These are phyloP conservation scores for Tylopilus orsonianus DNA, from an alignment of 1,284 basidiomycete species.

Conservation along the genomic window DNA sequence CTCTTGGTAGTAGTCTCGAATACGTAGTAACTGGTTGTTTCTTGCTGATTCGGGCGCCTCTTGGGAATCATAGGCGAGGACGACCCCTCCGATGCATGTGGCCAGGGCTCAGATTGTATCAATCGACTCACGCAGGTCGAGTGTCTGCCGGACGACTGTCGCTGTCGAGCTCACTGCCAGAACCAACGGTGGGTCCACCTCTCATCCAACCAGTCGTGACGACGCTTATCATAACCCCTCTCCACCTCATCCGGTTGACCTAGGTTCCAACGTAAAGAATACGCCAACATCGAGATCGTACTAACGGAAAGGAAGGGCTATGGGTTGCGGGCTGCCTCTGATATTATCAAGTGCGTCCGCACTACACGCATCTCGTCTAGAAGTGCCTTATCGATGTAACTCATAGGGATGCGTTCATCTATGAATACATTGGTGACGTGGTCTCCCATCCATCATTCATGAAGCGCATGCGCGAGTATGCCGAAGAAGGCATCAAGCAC, in stretches of 20 bases:
- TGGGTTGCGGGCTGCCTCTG: constrained; percentile 77
- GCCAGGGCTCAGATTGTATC: constrained; percentile 91
- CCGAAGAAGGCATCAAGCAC: constrained; percentile 89
- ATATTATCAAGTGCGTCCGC: constrained; percentile 69
- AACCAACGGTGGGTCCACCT: constrained; percentile 80
- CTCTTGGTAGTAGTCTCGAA: constrained; percentile 27
- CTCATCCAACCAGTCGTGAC: constrained; percentile 9
- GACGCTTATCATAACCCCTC: constrained; percentile 8
- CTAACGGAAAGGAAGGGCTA: constrained; percentile 95
- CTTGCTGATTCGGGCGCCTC: constrained; percentile 22
- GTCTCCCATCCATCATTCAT: constrained; percentile 86
- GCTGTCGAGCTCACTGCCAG: constrained; percentile 79
- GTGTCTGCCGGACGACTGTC: constrained; percentile 87
- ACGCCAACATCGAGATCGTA: constrained; percentile 89
- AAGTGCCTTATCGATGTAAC: constrained; percentile 5
- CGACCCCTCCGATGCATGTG: constrained; percentile 72
- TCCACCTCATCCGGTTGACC: constrained; percentile 2
- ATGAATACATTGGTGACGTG: constrained; percentile 98
- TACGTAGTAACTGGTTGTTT: constrained; percentile 26
- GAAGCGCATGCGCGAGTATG: constrained; percentile 94
- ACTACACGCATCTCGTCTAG: neutral
- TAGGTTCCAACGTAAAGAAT: constrained; percentile 86
- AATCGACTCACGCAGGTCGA: constrained; percentile 98
- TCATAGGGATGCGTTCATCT: constrained; percentile 86
- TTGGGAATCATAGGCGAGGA: constrained; percentile 48